A percentile compares a stretch with the other conserved stretches of the same genome.
phyloP scores from a whole-genome alignment of 495 filamentous ascomycete genomes.

The Darksidea phi region DNA sequence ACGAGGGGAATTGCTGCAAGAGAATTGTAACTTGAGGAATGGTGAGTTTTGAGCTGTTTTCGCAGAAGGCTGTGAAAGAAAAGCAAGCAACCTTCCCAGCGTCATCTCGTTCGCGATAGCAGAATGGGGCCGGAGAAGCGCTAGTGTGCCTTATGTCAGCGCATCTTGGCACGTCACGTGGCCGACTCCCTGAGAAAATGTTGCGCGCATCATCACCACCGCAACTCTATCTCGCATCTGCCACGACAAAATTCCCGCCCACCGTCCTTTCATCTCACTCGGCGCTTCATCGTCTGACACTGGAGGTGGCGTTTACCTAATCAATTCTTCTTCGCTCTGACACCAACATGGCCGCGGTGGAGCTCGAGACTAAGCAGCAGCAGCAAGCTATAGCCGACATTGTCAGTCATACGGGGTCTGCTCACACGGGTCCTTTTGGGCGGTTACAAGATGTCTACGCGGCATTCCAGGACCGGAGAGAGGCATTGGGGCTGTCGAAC shows the following conservation, averaged over 20 bases:
- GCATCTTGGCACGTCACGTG: not conserved
- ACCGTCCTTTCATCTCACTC: not conserved
- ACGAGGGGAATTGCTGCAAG: not conserved
- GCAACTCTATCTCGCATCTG: not conserved
- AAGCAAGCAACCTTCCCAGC: slow-evolving; percentile 15
- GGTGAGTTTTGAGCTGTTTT: too few relatives aligned
- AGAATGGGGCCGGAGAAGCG: slow-evolving; percentile 3
- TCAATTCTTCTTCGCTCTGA: not conserved
- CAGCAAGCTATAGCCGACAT: slow-evolving; percentile 54
- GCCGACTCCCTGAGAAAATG: slow-evolving; percentile 20
- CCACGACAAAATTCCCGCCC: not conserved
- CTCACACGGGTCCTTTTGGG: slow-evolving; percentile 47
- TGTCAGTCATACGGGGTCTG: slow-evolving; percentile 64
- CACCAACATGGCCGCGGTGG: slow-evolving; percentile 18
- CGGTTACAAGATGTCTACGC: slow-evolving; percentile 74
- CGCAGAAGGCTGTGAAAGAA: slow-evolving; percentile 12
- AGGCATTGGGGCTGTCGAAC: slow-evolving; percentile 81
- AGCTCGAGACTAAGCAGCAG: slow-evolving; percentile 24
- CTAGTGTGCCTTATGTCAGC: slow-evolving; percentile 18
- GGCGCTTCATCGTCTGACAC: not conserved
- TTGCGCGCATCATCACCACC: not conserved
- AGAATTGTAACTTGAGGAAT: too few relatives aligned
- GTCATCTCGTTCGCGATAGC: slow-evolving; percentile 18
- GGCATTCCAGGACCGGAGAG: slow-evolving; percentile 81
- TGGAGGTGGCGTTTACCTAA: too few relatives aligned